Evolutionary conservation across 805 yeast species (phyloP), one percentile per base, ranked within the genome.

Genomic region (Metschnikowia anglica): DNA sequence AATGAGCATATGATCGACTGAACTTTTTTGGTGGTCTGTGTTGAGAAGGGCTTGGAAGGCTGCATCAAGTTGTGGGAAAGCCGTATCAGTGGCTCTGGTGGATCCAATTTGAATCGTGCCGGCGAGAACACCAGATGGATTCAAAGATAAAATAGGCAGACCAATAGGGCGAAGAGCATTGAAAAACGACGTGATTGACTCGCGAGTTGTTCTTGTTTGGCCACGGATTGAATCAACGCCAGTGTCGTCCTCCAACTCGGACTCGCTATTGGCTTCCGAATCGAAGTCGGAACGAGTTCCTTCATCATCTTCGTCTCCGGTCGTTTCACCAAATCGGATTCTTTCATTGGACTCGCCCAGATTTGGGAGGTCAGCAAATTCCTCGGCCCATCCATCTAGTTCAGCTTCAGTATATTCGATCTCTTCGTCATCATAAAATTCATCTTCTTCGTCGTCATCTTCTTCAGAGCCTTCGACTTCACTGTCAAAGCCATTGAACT

Each of bases 341-440:
- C 41, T 26, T 6, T 40, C 49, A 9, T 33, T 34, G 12, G 31
- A 24, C 21, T 38, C 44, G 2, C 29, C 39, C 41, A 31, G 33
- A 10, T 23, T 53, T 10, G 57, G 61, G 20, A 48, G 59, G 25
- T 59, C 68, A 23, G 61, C 67, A 43, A 70, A 63, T 26, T 63
- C 70, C 42, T 65, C 70, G 31, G 68, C 58, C 73, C 73, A 68
- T 3, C 65, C 68, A 43, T 67, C 72, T 12, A 68, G 54, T 34
- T 65, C 72, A 15, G 57, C 70, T 25, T 63, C 68, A 29, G 63
- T 66, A 39, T 63, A 65, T 19, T 54, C 62, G 16, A 54, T 63
- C 13, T 58, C 67, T 2, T 57, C 64, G 6, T 42, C 50, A 25
- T 58, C 67, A 25, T 59, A 66, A 42, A 67, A 62, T 27, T 69